These are phyloP conservation scores for Fusarium chuoi DNA, from an alignment of 2,329 filamentous ascomycete species.

Conservation along the genomic window DNA sequence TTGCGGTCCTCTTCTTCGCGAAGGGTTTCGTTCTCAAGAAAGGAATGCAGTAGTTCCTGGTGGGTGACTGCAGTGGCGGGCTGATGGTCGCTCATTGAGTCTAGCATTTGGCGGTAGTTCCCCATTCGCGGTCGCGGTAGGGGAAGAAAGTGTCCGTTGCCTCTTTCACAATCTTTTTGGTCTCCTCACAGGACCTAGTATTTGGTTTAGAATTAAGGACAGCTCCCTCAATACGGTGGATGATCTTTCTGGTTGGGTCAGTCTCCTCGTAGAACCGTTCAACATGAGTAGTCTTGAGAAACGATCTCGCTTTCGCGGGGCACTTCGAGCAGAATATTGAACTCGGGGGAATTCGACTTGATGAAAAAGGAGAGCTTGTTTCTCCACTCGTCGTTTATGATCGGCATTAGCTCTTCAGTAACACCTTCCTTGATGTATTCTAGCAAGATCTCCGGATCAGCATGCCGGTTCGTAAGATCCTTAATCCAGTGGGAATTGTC, in stretches of 20 bases:
- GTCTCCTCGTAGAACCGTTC: background rate
- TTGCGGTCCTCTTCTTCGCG: background rate
- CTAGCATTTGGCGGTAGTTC: background rate
- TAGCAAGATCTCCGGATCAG: background rate
- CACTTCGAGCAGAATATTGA: background rate
- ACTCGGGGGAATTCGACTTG: background rate
- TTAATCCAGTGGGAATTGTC: background rate
- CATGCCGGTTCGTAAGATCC: background rate
- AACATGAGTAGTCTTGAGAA: too few relatives aligned
- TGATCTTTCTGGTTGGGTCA: rapidly evolving
- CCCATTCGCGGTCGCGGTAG: background rate
- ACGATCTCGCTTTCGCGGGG: background rate
- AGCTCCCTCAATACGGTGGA: background rate
- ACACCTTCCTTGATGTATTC: background rate
- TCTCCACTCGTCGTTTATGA: background rate
- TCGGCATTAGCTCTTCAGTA: background rate
- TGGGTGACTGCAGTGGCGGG: background rate
- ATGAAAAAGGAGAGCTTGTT: background rate
- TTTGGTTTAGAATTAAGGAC: rapidly evolving
- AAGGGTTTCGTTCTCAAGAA: background rate
- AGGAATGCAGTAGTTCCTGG: background rate
- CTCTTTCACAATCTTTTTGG: background rate
- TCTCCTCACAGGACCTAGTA: background rate
- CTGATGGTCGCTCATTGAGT: background rate
- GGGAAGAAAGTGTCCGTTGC: background rate